Evolutionary conservation across 352 stramenopile species (phyloP).

Genomic region (Pythium phragmitis): DNA sequence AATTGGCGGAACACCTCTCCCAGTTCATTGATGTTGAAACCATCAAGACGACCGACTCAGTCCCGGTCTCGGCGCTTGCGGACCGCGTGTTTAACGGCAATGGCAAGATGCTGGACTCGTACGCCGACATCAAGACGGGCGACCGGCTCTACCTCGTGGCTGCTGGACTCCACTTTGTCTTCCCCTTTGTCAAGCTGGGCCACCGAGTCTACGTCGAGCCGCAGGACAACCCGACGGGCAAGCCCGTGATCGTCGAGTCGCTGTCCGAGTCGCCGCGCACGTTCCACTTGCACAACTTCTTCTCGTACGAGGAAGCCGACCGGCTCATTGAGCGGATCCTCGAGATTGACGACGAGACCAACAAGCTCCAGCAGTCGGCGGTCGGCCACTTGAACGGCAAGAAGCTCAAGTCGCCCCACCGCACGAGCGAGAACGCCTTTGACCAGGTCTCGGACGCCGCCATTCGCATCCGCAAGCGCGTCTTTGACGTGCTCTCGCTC

Average conservation of each 20-base stretch:
- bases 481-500: slow-evolving; percentile 91
- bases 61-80: slow-evolving; percentile 39
- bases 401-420: slow-evolving; percentile 67
- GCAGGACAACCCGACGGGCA: slow-evolving; percentile 50
- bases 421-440: slow-evolving; percentile 89
- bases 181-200: slow-evolving; percentile 78
- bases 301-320: slow-evolving; percentile 78
- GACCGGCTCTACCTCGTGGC: slow-evolving; percentile 76
- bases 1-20: slow-evolving; percentile 78
- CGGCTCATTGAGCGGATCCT: slow-evolving; percentile 76
- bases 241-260: slow-evolving; percentile 70
- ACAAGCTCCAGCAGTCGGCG: slow-evolving; percentile 82
- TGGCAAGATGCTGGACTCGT: slow-evolving; percentile 49
- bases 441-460: slow-evolving; percentile 77
- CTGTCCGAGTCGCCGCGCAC: slow-evolving; percentile 79
- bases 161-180: slow-evolving; percentile 70
- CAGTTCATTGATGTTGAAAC: slow-evolving; percentile 78
- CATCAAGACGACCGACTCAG: slow-evolving; percentile 28
- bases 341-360: slow-evolving; percentile 76
- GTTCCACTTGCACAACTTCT: slow-evolving; percentile 89
- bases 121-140: slow-evolving; percentile 48
- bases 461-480: slow-evolving; percentile 75
- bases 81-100: slow-evolving; percentile 76
- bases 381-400: slow-evolving; percentile 71
- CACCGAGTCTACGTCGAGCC: slow-evolving; percentile 64